These are phyloP conservation scores for Metarhizium sp. DNA, from an alignment of 2,329 filamentous ascomycete species.

Conservation along the genomic window DNA sequence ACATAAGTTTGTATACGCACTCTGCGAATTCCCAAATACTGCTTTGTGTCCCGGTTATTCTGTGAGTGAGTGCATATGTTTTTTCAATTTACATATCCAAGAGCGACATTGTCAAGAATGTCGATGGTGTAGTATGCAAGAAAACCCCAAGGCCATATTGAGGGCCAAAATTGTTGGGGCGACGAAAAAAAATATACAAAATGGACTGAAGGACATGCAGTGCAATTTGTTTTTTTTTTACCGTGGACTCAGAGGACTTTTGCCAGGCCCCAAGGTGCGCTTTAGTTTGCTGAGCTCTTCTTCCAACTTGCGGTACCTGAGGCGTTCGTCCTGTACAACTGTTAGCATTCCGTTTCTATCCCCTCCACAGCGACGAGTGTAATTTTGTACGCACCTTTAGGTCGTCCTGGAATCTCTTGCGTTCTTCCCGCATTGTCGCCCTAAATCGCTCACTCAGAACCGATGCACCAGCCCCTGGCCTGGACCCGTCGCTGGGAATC, in stretches of 20 bases:
- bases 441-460: slow-evolving; percentile 49
- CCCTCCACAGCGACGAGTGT: background rate
- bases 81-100: background rate
- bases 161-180: background rate
- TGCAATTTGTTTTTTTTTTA: slow-evolving; percentile 4
- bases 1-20: background rate
- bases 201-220: background rate
- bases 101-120: background rate
- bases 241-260: slow-evolving; percentile 32
- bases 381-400: slow-evolving; percentile 30
- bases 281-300: slow-evolving; percentile 38
- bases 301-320: slow-evolving; percentile 36
- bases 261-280: slow-evolving; percentile 31
- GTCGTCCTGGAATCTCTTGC: slow-evolving; percentile 47
- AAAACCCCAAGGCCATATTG: background rate
- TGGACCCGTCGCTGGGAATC: slow-evolving; percentile 24
- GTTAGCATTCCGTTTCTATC: slow-evolving; percentile 16
- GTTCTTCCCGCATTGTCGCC: slow-evolving; percentile 45
- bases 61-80: background rate
- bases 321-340: slow-evolving; percentile 37
- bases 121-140: background rate
- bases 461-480: slow-evolving; percentile 33
- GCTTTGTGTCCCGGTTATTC: background rate
- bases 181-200: background rate
- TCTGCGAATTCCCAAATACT: background rate